Conservation (phyloP, 1,139 yeast genomes). For the Pichiaceae sp. region DNA sequence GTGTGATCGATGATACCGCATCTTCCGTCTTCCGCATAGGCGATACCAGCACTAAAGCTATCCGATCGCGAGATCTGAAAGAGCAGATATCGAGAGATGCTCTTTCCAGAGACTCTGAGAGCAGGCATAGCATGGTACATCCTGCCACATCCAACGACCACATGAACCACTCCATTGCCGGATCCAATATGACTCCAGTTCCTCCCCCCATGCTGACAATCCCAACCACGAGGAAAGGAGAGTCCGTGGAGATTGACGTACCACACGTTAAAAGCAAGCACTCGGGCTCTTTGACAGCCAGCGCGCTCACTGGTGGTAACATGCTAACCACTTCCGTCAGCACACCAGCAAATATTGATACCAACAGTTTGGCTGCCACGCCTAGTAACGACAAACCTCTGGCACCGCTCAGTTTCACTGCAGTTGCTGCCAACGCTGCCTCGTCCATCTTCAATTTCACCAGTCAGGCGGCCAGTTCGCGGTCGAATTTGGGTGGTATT, state of each 20-base stretch:
- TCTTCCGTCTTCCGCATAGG: conserved; percentile 1
- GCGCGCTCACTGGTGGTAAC: background rate
- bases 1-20: conserved; percentile 15
- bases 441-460: conserved; percentile 21
- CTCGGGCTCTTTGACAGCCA: background rate
- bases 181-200: conserved; percentile 28
- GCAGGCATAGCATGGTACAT: background rate
- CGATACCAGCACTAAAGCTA: background rate
- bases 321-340: background rate
- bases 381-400: background rate
- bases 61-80: background rate
- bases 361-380: background rate
- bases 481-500: background rate
- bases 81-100: conserved; percentile 1
- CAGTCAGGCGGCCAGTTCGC: background rate
- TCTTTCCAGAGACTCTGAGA: background rate
- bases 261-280: conserved; percentile 11
- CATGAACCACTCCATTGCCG: background rate
- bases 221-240: conserved; percentile 76
- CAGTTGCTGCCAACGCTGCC: conserved; percentile 19
- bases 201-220: conserved; percentile 77
- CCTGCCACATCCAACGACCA: background rate
- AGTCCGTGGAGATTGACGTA: conserved; percentile 65
- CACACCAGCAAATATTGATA: background rate
- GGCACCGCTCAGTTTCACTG: conserved; percentile 14